Evolutionary conservation across 768 basidiomycete genomes (phyloP).

Genomic region (Mrakia blollopis): DNA sequence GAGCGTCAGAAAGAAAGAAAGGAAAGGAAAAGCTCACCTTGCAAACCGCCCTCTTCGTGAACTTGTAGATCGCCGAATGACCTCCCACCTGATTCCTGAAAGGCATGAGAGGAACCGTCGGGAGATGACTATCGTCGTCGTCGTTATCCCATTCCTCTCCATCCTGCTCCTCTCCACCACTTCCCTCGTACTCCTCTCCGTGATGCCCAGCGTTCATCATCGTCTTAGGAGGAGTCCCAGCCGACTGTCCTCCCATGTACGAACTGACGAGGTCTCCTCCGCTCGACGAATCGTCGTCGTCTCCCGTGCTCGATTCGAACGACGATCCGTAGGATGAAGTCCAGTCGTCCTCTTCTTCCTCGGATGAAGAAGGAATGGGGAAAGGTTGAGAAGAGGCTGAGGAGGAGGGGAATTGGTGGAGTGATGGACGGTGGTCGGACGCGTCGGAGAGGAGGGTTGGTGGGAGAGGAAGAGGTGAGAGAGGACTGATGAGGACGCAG

Average conservation of each 20-base stretch:
- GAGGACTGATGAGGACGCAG: background rate
- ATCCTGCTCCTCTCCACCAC: slow-evolving; percentile 30
- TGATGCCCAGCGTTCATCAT: background rate
- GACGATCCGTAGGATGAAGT: slow-evolving; percentile 11
- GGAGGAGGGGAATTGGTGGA: background rate
- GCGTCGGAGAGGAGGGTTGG: background rate
- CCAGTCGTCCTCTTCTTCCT: slow-evolving; percentile 25
- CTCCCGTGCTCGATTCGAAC: background rate
- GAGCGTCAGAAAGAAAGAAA: background rate
- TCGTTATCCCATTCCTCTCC: slow-evolving; percentile 33
- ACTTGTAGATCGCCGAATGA: slow-evolving; percentile 94
- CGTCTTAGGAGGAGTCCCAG: background rate
- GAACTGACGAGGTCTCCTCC: background rate
- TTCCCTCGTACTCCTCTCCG: slow-evolving; percentile 16
- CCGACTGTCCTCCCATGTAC: slow-evolving; percentile 1
- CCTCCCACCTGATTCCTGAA: slow-evolving; percentile 98
- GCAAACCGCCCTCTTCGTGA: slow-evolving; percentile 94
- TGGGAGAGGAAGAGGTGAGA: background rate
- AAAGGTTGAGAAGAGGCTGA: background rate
- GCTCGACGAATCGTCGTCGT: background rate
- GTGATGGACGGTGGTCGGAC: background rate
- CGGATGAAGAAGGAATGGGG: background rate
- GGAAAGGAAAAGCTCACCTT: slow-evolving; percentile 60
- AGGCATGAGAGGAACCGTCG: slow-evolving; percentile 80
- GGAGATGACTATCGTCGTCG: slow-evolving; percentile 32